These are phyloP conservation scores for Rostrohypoxylon terebratum DNA, from an alignment of 495 filamentous ascomycete genomes.

Conservation along the genomic window DNA sequence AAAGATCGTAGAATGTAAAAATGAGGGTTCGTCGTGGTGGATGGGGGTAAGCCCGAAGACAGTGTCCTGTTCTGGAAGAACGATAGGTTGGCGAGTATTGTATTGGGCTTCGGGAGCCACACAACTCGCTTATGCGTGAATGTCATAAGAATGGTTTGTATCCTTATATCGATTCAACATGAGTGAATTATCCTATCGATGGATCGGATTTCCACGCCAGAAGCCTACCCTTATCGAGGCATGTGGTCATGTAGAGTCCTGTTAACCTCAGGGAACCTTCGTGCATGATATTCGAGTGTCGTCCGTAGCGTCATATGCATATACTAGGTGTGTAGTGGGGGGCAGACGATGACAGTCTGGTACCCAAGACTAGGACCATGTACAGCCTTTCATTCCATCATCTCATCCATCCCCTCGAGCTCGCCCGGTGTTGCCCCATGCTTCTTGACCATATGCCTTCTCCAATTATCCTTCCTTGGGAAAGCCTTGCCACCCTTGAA, in stretches of 20 bases:
- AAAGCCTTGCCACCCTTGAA: constrained; percentile 62
- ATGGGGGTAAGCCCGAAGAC: neutral
- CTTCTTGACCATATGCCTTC: constrained; percentile 63
- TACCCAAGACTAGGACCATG: neutral
- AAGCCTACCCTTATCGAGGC: neutral
- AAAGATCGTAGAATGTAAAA: constrained; percentile 9
- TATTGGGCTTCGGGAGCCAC: neutral
- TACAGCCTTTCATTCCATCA: constrained; percentile 26
- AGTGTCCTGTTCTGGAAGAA: neutral
- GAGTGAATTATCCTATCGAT: neutral
- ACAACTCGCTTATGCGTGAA: neutral
- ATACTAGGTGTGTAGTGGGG: neutral
- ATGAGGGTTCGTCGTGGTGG: neutral
- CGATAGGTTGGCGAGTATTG: neutral
- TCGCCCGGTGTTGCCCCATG: constrained; percentile 48
- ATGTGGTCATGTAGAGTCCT: neutral
- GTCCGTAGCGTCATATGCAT: neutral
- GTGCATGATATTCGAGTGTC: neutral
- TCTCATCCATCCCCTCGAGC: constrained; percentile 47
- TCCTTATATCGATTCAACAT: neutral
- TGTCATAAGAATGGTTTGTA: neutral
- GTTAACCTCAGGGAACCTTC: neutral
- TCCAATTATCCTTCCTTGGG: constrained; percentile 65
- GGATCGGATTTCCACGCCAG: neutral
- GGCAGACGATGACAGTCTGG: neutral